phyloP scores from a whole-genome alignment of 75 land plant genomes.

The Gnetum montanum region DNA sequence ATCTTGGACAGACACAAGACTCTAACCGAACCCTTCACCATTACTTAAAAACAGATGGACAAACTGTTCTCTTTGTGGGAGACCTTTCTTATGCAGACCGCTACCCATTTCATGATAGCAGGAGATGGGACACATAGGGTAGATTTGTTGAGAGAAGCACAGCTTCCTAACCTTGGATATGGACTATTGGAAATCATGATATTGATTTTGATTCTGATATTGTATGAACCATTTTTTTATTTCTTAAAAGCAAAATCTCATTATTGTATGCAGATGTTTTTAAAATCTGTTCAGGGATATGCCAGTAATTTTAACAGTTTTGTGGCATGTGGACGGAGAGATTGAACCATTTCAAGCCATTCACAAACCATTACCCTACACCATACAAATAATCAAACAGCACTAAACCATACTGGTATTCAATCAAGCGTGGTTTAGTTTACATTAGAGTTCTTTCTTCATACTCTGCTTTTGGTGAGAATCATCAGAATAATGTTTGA shows the following conservation, averaged over 20 bases:
- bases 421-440: too few relatives aligned
- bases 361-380: slow-evolving; percentile 12
- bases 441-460: slow-evolving; percentile 43
- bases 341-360: too few relatives aligned
- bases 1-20: slow-evolving; percentile 43
- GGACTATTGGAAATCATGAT: slow-evolving; percentile 54
- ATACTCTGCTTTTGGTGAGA: slow-evolving; percentile 42
- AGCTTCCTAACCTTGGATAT: slow-evolving; percentile 57
- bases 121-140: slow-evolving; percentile 60
- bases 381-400: slow-evolving; percentile 26
- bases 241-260: too few relatives aligned
- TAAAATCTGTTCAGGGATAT: too few relatives aligned
- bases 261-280: slow-evolving; percentile 25
- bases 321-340: too few relatives aligned
- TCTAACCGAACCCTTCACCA: slow-evolving; percentile 32
- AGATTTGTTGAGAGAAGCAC: slow-evolving; percentile 35
- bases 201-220: slow-evolving; percentile 32
- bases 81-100: slow-evolving; percentile 42
- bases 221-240: too few relatives aligned
- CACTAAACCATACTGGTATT: slow-evolving; percentile 28
- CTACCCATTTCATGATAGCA: slow-evolving; percentile 21
- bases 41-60: slow-evolving; percentile 29
- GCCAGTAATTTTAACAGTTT: too few relatives aligned
- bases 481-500: not conserved
- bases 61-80: slow-evolving; percentile 35